These are phyloP conservation scores for Pseudotsuga menziesii DNA, from an alignment of 75 land plant genomes.

Conservation along the genomic window DNA sequence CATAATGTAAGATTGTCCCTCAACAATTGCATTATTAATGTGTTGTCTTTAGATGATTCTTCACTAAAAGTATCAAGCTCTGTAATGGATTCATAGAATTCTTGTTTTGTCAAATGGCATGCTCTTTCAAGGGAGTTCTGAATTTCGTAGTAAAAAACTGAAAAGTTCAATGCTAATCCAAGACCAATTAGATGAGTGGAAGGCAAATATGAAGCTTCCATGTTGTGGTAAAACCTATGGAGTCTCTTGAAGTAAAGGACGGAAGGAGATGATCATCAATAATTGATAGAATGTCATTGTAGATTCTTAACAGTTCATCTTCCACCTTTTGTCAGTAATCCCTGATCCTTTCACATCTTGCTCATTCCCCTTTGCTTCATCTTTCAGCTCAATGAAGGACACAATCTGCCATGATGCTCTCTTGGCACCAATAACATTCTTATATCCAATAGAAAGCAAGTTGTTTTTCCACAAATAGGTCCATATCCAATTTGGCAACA, in stretches of 20 bases:
- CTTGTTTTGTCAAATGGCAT: too few species aligned
- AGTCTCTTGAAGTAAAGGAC: conserved; percentile 38
- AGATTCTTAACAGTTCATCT: conserved; percentile 49
- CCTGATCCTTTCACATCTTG: conserved; percentile 47
- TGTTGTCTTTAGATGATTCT: too few species aligned
- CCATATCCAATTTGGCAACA: conserved; percentile 50
- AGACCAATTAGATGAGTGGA: too few species aligned
- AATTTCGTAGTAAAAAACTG: too few species aligned
- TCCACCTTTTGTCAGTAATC: conserved; percentile 51
- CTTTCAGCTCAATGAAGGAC: conserved; percentile 60
- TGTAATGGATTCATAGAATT: too few species aligned
- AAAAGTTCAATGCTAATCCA: too few species aligned
- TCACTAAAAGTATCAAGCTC: too few species aligned
- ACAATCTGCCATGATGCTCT: conserved; percentile 63
- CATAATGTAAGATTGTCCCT: too few species aligned
- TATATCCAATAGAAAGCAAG: conserved; percentile 56
- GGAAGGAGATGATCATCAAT: conserved; percentile 56
- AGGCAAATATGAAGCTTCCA: too few species aligned
- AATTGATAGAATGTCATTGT: conserved; percentile 56
- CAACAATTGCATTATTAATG: too few species aligned
- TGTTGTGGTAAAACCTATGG: too few species aligned
- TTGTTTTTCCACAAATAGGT: conserved; percentile 53
- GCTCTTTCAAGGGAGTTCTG: too few species aligned
- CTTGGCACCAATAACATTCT: conserved; percentile 60
- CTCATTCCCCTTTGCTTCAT: conserved; percentile 58